These are phyloP conservation scores for Aquilaria sinensis DNA, from an alignment of 345 rosid genomes.

Conservation along the genomic window DNA sequence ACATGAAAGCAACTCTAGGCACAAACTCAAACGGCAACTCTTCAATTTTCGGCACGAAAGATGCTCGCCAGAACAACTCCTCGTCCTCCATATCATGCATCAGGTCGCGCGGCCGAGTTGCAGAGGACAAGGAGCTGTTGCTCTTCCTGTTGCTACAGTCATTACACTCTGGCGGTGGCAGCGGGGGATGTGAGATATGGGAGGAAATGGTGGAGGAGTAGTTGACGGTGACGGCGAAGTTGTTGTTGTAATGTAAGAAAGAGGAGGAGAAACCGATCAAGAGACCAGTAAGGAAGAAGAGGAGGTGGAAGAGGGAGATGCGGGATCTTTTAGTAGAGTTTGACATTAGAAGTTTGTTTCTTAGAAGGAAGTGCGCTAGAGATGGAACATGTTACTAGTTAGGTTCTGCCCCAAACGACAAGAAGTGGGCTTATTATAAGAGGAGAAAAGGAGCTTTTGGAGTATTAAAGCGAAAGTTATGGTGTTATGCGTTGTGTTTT, in stretches of 20 bases:
- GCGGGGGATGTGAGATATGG: conserved; percentile 9
- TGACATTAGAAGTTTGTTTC: conserved; percentile 8
- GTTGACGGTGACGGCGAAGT: not conserved
- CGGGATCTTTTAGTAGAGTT: conserved; percentile 6
- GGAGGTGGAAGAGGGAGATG: conserved; percentile 4
- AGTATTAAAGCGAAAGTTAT: too few relatives aligned
- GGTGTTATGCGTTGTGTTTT: too few relatives aligned
- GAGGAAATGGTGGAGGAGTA: conserved; percentile 1
- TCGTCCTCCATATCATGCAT: conserved; percentile 59
- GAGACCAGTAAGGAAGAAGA: conserved; percentile 25
- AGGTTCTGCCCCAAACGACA: not conserved
- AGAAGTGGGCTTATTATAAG: too few relatives aligned
- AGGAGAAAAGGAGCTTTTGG: too few relatives aligned
- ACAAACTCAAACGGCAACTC: conserved; percentile 32
- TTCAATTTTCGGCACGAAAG: conserved; percentile 29
- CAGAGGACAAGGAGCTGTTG: not conserved
- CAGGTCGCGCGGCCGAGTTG: not conserved
- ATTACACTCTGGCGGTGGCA: not conserved
- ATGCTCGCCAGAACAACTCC: conserved; percentile 52
- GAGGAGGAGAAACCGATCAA: conserved; percentile 16
- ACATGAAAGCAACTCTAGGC: conserved; percentile 80
- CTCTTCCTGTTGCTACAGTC: not conserved
- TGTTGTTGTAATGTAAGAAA: too few relatives aligned
- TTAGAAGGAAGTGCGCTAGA: too few relatives aligned
- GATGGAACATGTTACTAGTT: too few relatives aligned